phyloP scores from a whole-genome alignment of 192 early-diverging fungal genomes.

The Dissophora ornata region DNA sequence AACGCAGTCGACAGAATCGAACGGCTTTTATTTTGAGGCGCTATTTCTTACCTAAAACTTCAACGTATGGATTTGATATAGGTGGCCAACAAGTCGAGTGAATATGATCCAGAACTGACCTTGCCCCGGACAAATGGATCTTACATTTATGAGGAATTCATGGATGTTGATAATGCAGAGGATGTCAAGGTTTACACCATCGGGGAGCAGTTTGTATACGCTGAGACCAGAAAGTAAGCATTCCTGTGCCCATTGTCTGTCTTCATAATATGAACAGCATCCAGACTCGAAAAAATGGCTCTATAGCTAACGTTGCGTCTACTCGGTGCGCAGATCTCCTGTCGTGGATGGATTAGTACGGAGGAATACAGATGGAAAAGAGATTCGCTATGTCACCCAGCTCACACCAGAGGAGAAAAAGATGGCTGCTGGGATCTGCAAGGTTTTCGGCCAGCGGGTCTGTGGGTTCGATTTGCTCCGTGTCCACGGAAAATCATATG shows the following conservation, averaged over 20 bases:
- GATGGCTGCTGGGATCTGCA: slow-evolving; percentile 76
- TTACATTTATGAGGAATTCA: slow-evolving; percentile 94
- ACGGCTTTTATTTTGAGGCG: too few species aligned
- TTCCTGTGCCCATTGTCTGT: neutral
- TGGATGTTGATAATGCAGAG: slow-evolving; percentile 90
- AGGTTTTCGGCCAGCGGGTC: slow-evolving; percentile 90
- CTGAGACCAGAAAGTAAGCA: slow-evolving; percentile 91
- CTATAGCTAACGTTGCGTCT: too few species aligned
- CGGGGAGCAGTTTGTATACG: slow-evolving; percentile 84
- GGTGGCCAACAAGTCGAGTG: slow-evolving; percentile 95
- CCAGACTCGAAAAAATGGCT: too few species aligned
- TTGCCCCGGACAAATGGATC: slow-evolving; percentile 78
- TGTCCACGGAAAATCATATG: slow-evolving; percentile 79
- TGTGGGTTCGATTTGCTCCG: slow-evolving; percentile 96
- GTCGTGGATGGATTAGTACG: slow-evolving; percentile 94
- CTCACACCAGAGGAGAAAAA: slow-evolving; percentile 82
- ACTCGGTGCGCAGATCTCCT: slow-evolving; percentile 87
- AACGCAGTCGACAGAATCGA: too few species aligned
- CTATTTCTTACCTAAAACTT: too few species aligned
- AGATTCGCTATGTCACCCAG: slow-evolving; percentile 89
- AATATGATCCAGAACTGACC: slow-evolving; percentile 77
- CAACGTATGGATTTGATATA: too few species aligned
- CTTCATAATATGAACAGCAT: too few species aligned
- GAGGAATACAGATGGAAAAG: slow-evolving; percentile 95
- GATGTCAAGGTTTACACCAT: slow-evolving; percentile 98